phyloP scores from a whole-genome alignment of 75 land plant species.

The Sequoia sempervirens region DNA sequence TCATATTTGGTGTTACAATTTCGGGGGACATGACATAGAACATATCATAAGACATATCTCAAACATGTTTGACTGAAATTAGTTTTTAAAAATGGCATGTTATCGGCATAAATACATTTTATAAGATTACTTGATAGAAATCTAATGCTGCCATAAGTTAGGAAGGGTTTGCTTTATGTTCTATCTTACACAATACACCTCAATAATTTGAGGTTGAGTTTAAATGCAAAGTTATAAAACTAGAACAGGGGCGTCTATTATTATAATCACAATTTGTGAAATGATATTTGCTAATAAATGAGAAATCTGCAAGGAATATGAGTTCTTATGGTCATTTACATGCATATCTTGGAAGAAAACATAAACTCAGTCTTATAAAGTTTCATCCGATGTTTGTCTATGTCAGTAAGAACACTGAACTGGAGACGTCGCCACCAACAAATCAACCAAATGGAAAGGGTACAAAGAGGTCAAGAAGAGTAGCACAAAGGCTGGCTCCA shows the following conservation, averaged over 20 bases:
- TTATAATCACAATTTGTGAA: not conserved
- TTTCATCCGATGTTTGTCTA: not conserved
- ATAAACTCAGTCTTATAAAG: not conserved
- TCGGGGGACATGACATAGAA: too few relatives aligned
- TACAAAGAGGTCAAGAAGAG: slow-evolving; percentile 40
- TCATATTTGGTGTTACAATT: too few relatives aligned
- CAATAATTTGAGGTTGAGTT: not conserved
- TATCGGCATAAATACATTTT: not conserved
- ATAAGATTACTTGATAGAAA: not conserved
- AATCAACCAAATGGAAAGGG: slow-evolving; percentile 16
- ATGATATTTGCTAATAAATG: not conserved
- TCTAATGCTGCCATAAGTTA: not conserved
- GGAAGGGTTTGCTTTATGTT: not conserved
- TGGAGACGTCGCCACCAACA: not conserved
- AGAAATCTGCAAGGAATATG: not conserved
- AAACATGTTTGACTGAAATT: not conserved
- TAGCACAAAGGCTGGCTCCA: slow-evolving; percentile 26
- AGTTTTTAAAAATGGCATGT: not conserved
- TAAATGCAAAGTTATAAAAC: not conserved
- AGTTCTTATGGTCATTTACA: not conserved
- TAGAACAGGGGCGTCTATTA: not conserved
- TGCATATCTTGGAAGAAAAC: not conserved
- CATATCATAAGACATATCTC: too few relatives aligned
- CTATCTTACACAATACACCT: not conserved
- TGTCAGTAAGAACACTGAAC: not conserved